Base-by-base conservation (phyloP, 2,329 filamentous ascomycete genomes). In the Neospermospora avenae region DNA sequence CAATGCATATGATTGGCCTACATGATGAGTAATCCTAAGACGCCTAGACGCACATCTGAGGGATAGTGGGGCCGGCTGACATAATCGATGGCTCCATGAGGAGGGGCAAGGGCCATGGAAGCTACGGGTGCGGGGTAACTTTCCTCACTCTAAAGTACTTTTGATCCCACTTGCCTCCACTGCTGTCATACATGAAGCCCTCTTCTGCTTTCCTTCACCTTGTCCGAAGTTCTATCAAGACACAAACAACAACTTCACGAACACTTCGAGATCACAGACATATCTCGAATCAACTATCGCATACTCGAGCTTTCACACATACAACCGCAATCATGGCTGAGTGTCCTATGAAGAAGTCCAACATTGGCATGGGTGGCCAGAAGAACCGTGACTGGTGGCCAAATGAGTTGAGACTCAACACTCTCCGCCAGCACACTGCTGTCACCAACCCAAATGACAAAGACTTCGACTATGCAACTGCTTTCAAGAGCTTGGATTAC, bases 321-420 rank as follows among this genome's bases (percentile, higher is more conserved):
- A 45, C 16, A 42, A 52, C 34, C 31, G 58, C 6, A 18, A 67
- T n/a, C 60, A 67, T 67, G 65, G 59, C 49, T 56, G 63, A 69
- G 59, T 69, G 67, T 60, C 67, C 67, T 11, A 42, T 68, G 14
- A 65, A 61, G 53, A 25, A 63, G 11, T 51, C 64, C 61, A 65
- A 64, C 42, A 39, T 68, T 44, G 63, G 61, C 41, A 87, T 87
- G 66, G 83, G 83, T 68, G 89, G 89, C 69, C 89, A 86, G 68
- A 77, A 78, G 63, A 90, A 86, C 78, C 71, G 68, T 57, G 87
- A 92, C 78, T 91, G 88, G 85, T 92, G 89, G 89, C 89, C 89
- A 57, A 81, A 85, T 60, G 77, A 81, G 68, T 76, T 92, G 64
- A 83, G 79, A 70, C 79, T 90, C 66, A 85, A 87, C 77, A 86